These are phyloP conservation scores for Eruca vesicaria DNA, from an alignment of 441 rosid species.

Conservation along the genomic window DNA sequence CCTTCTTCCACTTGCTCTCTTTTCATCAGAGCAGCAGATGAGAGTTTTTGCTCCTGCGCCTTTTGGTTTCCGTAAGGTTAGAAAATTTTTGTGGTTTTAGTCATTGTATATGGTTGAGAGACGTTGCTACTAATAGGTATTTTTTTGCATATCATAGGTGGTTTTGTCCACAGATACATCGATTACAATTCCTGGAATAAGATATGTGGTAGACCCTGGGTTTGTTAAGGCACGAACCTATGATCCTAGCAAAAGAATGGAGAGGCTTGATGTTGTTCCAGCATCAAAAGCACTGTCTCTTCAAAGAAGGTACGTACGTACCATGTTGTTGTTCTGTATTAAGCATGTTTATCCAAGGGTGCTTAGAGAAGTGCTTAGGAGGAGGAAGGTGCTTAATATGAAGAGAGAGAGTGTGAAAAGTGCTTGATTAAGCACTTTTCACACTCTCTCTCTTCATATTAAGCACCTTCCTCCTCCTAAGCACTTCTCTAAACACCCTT, in stretches of 20 bases:
- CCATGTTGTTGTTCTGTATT: neutral
- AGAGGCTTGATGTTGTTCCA: conserved; percentile 77
- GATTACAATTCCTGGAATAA: conserved; percentile 92
- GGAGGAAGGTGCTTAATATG: too few species aligned
- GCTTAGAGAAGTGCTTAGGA: too few species aligned
- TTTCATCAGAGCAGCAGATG: conserved; percentile 91
- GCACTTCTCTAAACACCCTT: too few species aligned
- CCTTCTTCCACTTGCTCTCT: conserved; percentile 60
- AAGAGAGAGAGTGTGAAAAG: too few species aligned
- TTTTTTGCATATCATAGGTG: conserved; percentile 46
- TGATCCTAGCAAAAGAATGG: conserved; percentile 88
- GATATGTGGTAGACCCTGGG: conserved; percentile 92
- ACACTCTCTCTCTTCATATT: too few species aligned
- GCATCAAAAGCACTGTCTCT: conserved; percentile 91
- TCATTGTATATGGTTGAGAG: neutral
- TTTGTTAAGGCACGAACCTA: conserved; percentile 86
- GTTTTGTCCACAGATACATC: conserved; percentile 96
- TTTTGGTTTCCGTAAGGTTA: conserved; percentile 78
- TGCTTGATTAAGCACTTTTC: too few species aligned
- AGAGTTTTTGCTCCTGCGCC: conserved; percentile 71
- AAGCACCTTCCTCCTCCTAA: too few species aligned
- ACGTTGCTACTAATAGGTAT: neutral
- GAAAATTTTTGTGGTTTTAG: neutral
- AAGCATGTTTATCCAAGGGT: too few species aligned
- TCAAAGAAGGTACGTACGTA: conserved; percentile 97